Base-by-base conservation (phyloP, 2,329 filamentous ascomycete genomes). In the Arthrobotrys sinensis region DNA sequence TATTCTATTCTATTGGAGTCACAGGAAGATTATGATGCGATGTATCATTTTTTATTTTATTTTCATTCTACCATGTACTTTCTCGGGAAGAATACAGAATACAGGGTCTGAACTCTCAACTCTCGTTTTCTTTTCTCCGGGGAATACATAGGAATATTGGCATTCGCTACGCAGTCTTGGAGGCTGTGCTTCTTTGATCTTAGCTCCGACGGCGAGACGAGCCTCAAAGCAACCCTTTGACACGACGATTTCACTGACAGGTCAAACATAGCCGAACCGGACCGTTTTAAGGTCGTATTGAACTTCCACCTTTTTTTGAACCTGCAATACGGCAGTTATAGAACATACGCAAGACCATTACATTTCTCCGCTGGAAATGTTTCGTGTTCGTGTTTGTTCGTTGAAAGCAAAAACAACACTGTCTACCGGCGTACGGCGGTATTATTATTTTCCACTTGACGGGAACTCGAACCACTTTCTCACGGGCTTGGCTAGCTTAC, bases 221-320 rank as follows among this genome's bases (percentile, higher is more conserved):
- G 69, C 55, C 55, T 60, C 55, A 43, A 60, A 64, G 12, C 50
- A 28, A 48, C 14, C 50, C 50, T 53, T 14, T 52, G 48, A 52
- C 63, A 57, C 38, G 50, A 68, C 45, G 21, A 36, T 45, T 55
- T 40, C 24, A 57, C 12, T 36, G 45, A 57, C 19, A 50, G 19
- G 40, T 60, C 46, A 65, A 72, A 65, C 60, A 48, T 72, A 72
- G 69, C 69, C 69, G 69, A 72, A 21, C 38, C 46, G 69, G 69
- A 66, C 55, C 55, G 36, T 60, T 43, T 60, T 14, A 73, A 24
- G 34, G n/a, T 53, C 69, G 68, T 57, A 40, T 65, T 65, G 28
- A 60, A 11, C 50, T 66, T 50, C 50, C 48, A 45, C 40, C 34
- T 28, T 16, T 28, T 16, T 50, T 69, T 52, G 52, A n/a, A 32